phyloP scores from a whole-genome alignment of 1,284 basidiomycete genomes.

The Sporisorium scitamineum region DNA sequence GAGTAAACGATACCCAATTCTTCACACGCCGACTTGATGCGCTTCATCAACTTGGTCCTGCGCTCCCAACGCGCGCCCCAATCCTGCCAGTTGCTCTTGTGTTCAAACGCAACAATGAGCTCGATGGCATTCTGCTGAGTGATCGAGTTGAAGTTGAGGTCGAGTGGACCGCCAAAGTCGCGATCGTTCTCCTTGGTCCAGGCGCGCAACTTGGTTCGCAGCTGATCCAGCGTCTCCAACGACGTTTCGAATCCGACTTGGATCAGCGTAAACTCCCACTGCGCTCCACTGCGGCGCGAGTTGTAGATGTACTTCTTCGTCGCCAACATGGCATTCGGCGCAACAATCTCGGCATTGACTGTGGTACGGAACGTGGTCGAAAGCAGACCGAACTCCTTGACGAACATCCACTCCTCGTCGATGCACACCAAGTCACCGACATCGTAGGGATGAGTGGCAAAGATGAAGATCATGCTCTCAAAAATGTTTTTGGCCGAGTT shows the following conservation, averaged over 20 bases:
- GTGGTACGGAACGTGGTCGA: conserved; percentile 82
- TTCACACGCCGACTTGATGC: conserved; percentile 56
- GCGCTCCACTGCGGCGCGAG: conserved; percentile 67
- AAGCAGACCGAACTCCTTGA: conserved; percentile 78
- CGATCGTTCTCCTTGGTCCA: conserved; percentile 79
- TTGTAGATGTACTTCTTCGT: conserved; percentile 80
- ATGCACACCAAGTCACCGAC: conserved; percentile 68
- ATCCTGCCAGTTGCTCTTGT: conserved; percentile 86
- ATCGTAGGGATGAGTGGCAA: conserved; percentile 73
- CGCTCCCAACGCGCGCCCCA: conserved; percentile 79
- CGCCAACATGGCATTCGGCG: conserved; percentile 82
- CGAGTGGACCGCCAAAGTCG: conserved; percentile 69
- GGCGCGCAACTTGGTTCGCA: conserved; percentile 75
- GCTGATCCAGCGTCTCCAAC: conserved; percentile 74
- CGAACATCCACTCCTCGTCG: conserved; percentile 68
- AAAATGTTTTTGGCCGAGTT: conserved; percentile 84
- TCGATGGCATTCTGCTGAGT: conserved; percentile 64
- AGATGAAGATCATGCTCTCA: conserved; percentile 78
- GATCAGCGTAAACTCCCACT: conserved; percentile 80
- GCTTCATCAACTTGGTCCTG: conserved; percentile 64
- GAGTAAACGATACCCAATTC: conserved; percentile 57
- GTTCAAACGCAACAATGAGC: conserved; percentile 77
- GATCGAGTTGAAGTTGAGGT: conserved; percentile 68
- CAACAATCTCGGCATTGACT: conserved; percentile 82
- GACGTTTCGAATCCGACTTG: conserved; percentile 67